These are phyloP conservation scores for Bonia amplexicaulis DNA, from an alignment of 176 grass and related monocot genomes.

Conservation along the genomic window DNA sequence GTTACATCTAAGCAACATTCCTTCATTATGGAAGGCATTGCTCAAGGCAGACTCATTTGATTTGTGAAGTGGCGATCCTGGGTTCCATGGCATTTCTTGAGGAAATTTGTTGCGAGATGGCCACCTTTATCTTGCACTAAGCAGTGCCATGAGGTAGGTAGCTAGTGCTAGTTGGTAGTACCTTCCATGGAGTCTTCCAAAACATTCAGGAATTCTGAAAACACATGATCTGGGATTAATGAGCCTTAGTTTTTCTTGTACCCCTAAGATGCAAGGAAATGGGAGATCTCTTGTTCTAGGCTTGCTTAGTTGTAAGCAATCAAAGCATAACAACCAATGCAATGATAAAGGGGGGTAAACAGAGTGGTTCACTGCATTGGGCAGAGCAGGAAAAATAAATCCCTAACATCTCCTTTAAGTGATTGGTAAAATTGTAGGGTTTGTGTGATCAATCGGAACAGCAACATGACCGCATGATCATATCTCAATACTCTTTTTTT, in stretches of 20 bases:
- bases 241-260: neutral
- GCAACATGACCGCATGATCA: neutral
- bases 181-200: neutral
- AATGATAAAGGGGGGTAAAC: neutral
- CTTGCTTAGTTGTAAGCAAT: neutral
- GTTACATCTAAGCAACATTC: slow-evolving; percentile 25
- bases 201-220: neutral
- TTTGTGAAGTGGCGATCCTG: neutral
- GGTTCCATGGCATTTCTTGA: neutral
- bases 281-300: neutral
- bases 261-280: too few species aligned
- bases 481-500: too few species aligned
- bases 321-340: neutral
- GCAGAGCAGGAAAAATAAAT: neutral
- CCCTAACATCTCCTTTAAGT: neutral
- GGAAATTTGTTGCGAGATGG: neutral
- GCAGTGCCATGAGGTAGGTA: slow-evolving; percentile 32
- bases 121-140: neutral
- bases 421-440: neutral
- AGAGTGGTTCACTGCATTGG: neutral
- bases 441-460: neutral
- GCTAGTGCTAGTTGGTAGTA: neutral
- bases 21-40: neutral
- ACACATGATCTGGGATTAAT: neutral
- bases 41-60: slow-evolving; percentile 4